phyloP scores from a whole-genome alignment of 2,329 filamentous ascomycete species.

The Biscogniauxia marginata region DNA sequence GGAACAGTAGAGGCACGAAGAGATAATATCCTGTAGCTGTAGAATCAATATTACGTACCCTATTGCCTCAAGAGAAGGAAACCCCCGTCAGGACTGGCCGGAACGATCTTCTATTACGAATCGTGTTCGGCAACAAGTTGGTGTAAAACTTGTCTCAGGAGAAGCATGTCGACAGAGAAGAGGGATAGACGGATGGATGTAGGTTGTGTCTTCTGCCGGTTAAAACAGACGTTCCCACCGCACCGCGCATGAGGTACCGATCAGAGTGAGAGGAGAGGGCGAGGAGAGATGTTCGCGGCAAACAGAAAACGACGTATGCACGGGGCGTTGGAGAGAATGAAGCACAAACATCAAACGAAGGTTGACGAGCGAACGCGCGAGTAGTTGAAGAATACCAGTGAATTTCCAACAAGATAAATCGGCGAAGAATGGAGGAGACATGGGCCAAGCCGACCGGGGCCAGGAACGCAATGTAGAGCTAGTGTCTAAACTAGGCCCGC shows the following conservation, averaged over 20 bases:
- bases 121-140: not conserved
- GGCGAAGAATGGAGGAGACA: not conserved
- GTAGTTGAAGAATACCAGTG: not conserved
- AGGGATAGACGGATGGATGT: too few relatives aligned
- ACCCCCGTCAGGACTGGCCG: not conserved
- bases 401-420: not conserved
- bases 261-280: not conserved
- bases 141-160: not conserved
- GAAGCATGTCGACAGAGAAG: not conserved
- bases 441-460: not conserved
- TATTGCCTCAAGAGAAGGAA: slow-evolving; percentile 14
- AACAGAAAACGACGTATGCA: too few relatives aligned
- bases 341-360: not conserved
- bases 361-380: not conserved
- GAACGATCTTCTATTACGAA: not conserved
- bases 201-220: not conserved
- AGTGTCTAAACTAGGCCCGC: not conserved
- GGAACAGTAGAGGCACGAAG: slow-evolving; percentile 8
- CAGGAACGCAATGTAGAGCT: not conserved
- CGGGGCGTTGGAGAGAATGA: not conserved
- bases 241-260: not conserved
- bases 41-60: slow-evolving; percentile 17
- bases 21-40: slow-evolving; percentile 1
- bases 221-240: not conserved
- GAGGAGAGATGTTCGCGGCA: too few relatives aligned